phyloP scores from a whole-genome alignment of 2,329 filamentous ascomycete genomes.

The Alternaria viburni region DNA sequence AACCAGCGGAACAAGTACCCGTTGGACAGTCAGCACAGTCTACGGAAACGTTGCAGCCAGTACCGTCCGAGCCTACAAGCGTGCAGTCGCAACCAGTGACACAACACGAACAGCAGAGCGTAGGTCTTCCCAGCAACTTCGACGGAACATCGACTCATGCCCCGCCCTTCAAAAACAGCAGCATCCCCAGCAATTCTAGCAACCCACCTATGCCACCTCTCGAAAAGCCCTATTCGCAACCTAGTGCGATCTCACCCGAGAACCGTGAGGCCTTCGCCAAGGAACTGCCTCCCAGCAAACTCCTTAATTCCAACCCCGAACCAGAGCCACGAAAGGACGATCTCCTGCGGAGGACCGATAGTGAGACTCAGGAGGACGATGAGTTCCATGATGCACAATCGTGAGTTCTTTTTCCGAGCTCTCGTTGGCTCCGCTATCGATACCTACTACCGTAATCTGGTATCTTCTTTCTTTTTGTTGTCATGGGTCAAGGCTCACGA shows the following conservation, averaged over 20 bases:
- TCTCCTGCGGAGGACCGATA: constrained; percentile 48
- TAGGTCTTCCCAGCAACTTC: constrained; percentile 63
- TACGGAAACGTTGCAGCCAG: constrained; percentile 4
- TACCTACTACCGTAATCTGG: background rate
- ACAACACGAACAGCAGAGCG: constrained; percentile 30
- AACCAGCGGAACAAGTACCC: constrained; percentile 6
- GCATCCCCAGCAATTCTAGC: constrained; percentile 7
- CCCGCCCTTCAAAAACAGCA: constrained; percentile 10
- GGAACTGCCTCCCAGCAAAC: constrained; percentile 35
- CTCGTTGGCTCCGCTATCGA: background rate
- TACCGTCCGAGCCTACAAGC: constrained; percentile 3
- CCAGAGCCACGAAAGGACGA: constrained; percentile 22
- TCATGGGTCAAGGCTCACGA: constrained; percentile 4
- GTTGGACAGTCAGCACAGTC: constrained; percentile 13
- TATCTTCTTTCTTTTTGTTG: background rate
- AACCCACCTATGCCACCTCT: constrained; percentile 9
- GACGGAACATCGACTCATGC: constrained; percentile 52
- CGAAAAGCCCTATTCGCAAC: constrained; percentile 10
- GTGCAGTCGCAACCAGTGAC: constrained; percentile 7
- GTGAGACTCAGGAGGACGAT: constrained; percentile 52
- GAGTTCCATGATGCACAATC: constrained; percentile 57
- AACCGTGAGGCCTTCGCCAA: constrained; percentile 16
- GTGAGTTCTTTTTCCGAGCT: constrained; percentile 18
- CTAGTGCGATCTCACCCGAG: constrained; percentile 9
- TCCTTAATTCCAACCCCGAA: constrained; percentile 33